Conservation (phyloP, 1,284 basidiomycete species). For the Waitea zeae region DNA sequence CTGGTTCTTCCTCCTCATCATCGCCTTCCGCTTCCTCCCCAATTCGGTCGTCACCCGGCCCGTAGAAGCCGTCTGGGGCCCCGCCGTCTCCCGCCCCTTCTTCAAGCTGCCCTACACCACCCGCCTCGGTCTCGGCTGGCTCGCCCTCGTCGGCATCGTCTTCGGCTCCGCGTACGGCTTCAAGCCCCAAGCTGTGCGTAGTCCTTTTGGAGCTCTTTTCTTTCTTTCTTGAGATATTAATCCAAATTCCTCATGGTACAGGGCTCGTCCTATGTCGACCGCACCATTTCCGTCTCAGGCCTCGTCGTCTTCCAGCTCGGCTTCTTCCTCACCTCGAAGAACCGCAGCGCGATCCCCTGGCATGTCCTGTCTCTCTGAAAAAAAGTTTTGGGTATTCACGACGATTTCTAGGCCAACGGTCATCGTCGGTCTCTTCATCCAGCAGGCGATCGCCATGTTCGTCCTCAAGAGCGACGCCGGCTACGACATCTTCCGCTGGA, state of each 20-base stretch:
- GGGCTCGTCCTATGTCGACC: conserved; percentile 56
- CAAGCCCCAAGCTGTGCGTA: conserved; percentile 35
- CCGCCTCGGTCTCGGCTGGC: conserved; percentile 52
- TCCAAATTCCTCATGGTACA: conserved; percentile 14
- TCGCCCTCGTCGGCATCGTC: conserved; percentile 53
- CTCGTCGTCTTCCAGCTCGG: conserved; percentile 59
- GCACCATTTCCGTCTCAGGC: conserved; percentile 68
- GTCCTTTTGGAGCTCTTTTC: conserved; percentile 1
- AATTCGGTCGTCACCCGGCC: conserved; percentile 48
- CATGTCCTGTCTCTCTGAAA: conserved; percentile 10
- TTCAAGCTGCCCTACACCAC: conserved; percentile 39
- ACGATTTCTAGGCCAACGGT: conserved; percentile 64
- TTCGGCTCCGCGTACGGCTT: conserved; percentile 78
- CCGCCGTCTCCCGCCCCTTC: conserved; percentile 49
- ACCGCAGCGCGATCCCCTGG: conserved; percentile 53
- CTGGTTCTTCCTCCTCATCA: conserved; percentile 62
- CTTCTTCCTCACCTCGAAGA: conserved; percentile 47
- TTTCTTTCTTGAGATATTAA: not conserved
- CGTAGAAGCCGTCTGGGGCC: conserved; percentile 46
- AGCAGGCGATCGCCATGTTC: conserved; percentile 74
- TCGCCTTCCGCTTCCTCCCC: conserved; percentile 68
- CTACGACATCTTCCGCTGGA: conserved; percentile 67
- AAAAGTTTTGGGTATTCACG: conserved; percentile 3
- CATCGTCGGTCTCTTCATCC: conserved; percentile 69
- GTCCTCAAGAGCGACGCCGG: conserved; percentile 72